phyloP scores from a whole-genome alignment of 352 stramenopile species.

The Pythium dissimile region DNA sequence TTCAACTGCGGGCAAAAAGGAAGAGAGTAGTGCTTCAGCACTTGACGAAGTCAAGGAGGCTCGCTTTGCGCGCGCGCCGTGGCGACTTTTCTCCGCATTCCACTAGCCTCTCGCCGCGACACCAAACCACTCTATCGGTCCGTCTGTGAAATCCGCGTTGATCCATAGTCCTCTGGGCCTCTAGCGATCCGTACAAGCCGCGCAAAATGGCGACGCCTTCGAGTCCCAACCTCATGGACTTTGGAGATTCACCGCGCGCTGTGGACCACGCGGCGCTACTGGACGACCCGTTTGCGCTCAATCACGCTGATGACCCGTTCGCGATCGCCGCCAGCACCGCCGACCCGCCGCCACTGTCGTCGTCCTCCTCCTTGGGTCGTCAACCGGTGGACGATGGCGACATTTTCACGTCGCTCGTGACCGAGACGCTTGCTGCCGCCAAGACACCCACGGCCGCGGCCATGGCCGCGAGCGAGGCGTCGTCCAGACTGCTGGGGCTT shows the following conservation, averaged over 20 bases:
- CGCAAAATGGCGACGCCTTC: conserved; percentile 16
- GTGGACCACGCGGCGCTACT: neutral
- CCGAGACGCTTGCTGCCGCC: neutral
- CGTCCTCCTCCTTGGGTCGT: neutral
- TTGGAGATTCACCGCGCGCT: conserved; percentile 21
- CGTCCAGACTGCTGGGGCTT: conserved; percentile 20
- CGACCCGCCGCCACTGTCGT: neutral
- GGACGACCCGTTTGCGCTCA: conserved; percentile 1
- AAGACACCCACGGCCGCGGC: neutral
- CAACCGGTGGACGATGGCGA: neutral
- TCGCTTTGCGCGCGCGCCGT: neutral
- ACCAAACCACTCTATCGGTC: neutral
- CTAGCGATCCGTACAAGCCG: neutral
- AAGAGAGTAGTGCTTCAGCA: neutral
- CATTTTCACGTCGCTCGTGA: neutral
- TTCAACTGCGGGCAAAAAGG: conserved; percentile 12
- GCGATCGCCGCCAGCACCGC: conserved; percentile 2
- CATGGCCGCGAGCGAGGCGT: neutral
- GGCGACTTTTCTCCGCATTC: neutral
- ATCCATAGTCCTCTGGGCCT: conserved; percentile 1
- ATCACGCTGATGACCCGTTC: conserved; percentile 20
- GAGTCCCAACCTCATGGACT: conserved; percentile 29
- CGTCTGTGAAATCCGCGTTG: neutral
- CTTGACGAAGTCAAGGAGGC: neutral
- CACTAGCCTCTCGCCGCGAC: neutral